Evolutionary conservation across 805 yeast genomes (phyloP), one percentile per base, ranked within the genome.

Genomic region (Peterozyma toletana): DNA sequence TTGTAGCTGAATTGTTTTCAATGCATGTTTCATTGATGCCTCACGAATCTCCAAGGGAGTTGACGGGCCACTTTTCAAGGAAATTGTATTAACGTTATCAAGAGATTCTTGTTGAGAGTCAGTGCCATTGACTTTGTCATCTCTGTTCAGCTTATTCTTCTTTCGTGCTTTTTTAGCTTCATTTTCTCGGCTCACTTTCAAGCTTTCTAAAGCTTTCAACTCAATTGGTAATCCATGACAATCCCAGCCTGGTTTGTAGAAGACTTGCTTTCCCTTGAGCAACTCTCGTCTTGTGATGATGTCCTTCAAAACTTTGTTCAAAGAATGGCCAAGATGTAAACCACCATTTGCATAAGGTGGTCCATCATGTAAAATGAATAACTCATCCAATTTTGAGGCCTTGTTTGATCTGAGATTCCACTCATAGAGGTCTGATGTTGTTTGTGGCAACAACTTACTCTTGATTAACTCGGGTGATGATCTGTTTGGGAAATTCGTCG

Each of bases 301-400:
- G 61, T 93, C 99, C 60, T 93, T 93, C 44, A 88, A 62, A 16
- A 89, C 75, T 58, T 93, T 91, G 66, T 93, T 93, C 53, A 93
- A 64, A 0, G 98, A 87, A 64, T 93, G 99, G 44, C 98, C 88
- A 40, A 90, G 62, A 60, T 93, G 99, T 17, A 93, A 66, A 49
- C 83, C 88, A 3, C 98, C 99, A 58, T 93, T 93, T 11, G 99
- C 98, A 63, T 91, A 93, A 0, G 99, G 99, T 0, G 99, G 99
- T 0, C 99, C 99, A 63, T 93, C 99, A 53, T 90, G 97, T 1
- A 93, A 65, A 1, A 83, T 73, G 53, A 84, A 91, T 33, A 72
- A 50, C 15, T 75, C 63, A 2, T 67, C 63, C 18, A 60, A 50
- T 31, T 52, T 53, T 43, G 48, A 51, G 7, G 55, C 54, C 1